These are phyloP conservation scores for Rhodocollybia butyracea DNA, from an alignment of 768 basidiomycete genomes.

Conservation along the genomic window DNA sequence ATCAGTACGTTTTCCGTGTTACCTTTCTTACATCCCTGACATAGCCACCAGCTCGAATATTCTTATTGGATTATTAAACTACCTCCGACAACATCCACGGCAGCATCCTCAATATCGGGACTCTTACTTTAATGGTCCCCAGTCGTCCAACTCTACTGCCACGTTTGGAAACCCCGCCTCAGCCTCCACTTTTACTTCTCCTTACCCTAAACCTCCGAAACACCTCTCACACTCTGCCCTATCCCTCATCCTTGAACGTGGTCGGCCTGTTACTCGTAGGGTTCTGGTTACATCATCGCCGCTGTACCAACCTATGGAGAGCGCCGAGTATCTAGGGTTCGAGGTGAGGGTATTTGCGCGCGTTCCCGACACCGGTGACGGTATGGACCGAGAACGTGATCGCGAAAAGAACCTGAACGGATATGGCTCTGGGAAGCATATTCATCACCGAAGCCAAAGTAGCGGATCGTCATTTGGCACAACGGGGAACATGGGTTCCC, in stretches of 20 bases:
- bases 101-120: slow-evolving; percentile 14
- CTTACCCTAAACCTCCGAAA: slow-evolving; percentile 27
- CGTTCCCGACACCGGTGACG: slow-evolving; percentile 67
- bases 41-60: slow-evolving; percentile 71
- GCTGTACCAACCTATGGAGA: slow-evolving; percentile 77
- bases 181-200: slow-evolving; percentile 23
- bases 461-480: slow-evolving; percentile 12
- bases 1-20: slow-evolving; percentile 28
- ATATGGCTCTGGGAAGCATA: slow-evolving; percentile 13
- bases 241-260: slow-evolving; percentile 76
- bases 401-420: slow-evolving; percentile 35
- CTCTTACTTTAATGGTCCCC: background rate
- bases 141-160: slow-evolving; percentile 3
- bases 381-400: no score
- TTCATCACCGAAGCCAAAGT: slow-evolving; percentile 21
- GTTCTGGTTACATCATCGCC: slow-evolving; percentile 82
- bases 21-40: background rate
- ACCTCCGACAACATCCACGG: slow-evolving; percentile 55
- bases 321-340: slow-evolving; percentile 70
- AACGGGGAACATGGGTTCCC: slow-evolving; percentile 8
- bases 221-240: slow-evolving; percentile 78
- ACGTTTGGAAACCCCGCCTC: no score
- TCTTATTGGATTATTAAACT: slow-evolving; percentile 75
- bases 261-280: slow-evolving; percentile 68
- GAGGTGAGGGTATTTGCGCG: slow-evolving; percentile 67